These are phyloP conservation scores for Penicillium polonicum DNA, from an alignment of 2,329 filamentous ascomycete genomes.

Conservation along the genomic window DNA sequence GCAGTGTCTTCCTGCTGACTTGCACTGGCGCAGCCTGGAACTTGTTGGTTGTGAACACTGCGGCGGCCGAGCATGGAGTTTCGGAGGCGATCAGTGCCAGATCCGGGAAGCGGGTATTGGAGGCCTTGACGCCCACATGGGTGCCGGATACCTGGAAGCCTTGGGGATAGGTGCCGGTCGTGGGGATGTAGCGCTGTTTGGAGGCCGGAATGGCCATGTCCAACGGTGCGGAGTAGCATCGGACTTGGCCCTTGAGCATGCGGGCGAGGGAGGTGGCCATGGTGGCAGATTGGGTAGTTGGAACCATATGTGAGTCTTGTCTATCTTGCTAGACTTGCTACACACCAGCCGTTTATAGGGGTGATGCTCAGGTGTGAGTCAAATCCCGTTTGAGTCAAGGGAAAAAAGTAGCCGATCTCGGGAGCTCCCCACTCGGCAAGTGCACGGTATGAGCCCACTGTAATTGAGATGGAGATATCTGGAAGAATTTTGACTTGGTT, in stretches of 20 bases:
- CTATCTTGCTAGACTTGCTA: slow-evolving; percentile 1
- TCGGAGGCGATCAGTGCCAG: slow-evolving; percentile 86
- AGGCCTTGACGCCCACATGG: slow-evolving; percentile 89
- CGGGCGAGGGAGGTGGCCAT: slow-evolving; percentile 36
- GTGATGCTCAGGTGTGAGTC: slow-evolving; percentile 11
- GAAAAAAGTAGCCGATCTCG: slow-evolving; percentile 23
- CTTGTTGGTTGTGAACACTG: slow-evolving; percentile 96
- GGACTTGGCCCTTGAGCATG: slow-evolving; percentile 41
- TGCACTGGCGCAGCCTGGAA: slow-evolving; percentile 96
- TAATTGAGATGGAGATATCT: not conserved
- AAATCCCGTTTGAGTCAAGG: slow-evolving; percentile 2
- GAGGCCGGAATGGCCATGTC: slow-evolving; percentile 64
- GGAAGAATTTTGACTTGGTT: not conserved
- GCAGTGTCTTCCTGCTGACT: slow-evolving; percentile 72
- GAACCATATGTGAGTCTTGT: slow-evolving; percentile 23
- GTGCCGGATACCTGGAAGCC: slow-evolving; percentile 86
- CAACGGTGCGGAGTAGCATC: slow-evolving; percentile 47
- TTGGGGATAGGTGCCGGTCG: slow-evolving; percentile 79
- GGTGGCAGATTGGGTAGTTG: slow-evolving; percentile 28
- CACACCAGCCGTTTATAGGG: not conserved
- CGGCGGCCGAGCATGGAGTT: slow-evolving; percentile 78
- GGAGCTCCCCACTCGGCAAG: slow-evolving; percentile 16
- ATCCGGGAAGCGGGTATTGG: slow-evolving; percentile 88
- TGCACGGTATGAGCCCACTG: slow-evolving; percentile 9
- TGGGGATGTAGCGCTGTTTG: slow-evolving; percentile 89